These are phyloP conservation scores for Sporothrix protearum DNA, from an alignment of 2,329 filamentous ascomycete genomes.

Conservation along the genomic window DNA sequence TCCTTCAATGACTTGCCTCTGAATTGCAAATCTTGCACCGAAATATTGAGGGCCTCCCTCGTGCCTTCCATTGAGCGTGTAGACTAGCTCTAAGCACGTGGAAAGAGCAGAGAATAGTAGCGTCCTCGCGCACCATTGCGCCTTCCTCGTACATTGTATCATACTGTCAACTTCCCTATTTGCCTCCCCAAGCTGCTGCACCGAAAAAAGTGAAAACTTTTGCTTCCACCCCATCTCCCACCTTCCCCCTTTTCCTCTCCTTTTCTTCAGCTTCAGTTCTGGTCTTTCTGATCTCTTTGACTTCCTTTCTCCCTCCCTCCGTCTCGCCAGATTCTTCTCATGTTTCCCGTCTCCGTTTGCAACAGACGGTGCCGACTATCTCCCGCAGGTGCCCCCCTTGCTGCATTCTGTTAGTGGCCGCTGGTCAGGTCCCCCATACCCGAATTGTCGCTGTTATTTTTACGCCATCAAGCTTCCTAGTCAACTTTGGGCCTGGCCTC, in stretches of 20 bases:
- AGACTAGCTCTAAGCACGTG: background rate
- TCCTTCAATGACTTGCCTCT: background rate
- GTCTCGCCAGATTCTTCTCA: background rate
- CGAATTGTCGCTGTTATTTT: conserved; percentile 10
- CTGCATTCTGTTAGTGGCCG: conserved; percentile 20
- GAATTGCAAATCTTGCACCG: background rate
- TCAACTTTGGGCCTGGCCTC: background rate
- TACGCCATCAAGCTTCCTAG: conserved; percentile 15
- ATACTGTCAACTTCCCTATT: conserved; percentile 4
- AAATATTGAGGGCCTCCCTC: background rate
- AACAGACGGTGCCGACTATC: conserved; percentile 11
- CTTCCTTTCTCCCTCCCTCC: background rate
- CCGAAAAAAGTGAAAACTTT: background rate
- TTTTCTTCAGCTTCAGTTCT: background rate
- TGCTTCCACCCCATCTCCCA: background rate
- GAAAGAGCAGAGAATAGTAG: background rate
- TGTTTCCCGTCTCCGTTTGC: background rate
- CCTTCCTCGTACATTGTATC: conserved; percentile 3
- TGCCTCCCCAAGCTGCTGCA: background rate
- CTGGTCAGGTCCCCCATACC: conserved; percentile 10
- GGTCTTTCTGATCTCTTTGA: background rate
- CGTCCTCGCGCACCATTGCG: background rate
- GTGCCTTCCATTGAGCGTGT: background rate
- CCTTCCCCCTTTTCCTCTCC: background rate
- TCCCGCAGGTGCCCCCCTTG: conserved; percentile 15